These are phyloP conservation scores for Lithocarpus polystachyus DNA, from an alignment of 306 rosid genomes.

Conservation along the genomic window DNA sequence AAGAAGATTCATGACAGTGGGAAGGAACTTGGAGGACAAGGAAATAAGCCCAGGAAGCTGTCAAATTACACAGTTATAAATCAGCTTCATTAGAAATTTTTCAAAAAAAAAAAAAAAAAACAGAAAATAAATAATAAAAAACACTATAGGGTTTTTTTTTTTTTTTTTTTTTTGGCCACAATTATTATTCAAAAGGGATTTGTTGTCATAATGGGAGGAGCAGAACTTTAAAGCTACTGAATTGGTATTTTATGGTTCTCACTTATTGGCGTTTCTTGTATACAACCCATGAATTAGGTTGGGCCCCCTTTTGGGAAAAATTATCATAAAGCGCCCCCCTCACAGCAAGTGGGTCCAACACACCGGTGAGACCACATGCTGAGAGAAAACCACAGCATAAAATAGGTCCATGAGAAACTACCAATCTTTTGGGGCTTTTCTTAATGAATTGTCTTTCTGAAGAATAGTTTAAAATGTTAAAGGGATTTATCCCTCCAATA, in stretches of 20 bases:
- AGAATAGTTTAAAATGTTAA: background rate
- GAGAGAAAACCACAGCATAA: no score
- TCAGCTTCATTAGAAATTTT: slow-evolving; percentile 1
- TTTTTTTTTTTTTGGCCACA: no score
- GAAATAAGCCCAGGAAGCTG: slow-evolving; percentile 93
- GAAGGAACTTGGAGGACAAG: slow-evolving; percentile 69
- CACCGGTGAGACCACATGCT: no score
- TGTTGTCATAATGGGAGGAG: background rate
- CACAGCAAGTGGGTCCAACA: no score
- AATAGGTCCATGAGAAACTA: no score
- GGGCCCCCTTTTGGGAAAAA: background rate
- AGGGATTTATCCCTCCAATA: background rate
- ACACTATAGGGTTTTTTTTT: background rate
- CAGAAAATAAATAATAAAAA: background rate
- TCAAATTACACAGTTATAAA: slow-evolving; percentile 4
- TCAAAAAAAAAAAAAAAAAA: background rate
- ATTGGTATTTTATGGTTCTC: background rate
- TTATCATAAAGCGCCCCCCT: no score
- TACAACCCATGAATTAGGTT: background rate
- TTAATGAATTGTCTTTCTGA: background rate
- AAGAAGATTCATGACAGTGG: slow-evolving; percentile 74
- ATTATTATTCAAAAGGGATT: background rate
- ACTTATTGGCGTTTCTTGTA: background rate
- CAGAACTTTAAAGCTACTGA: background rate
- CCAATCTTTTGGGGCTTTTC: background rate